Evolutionary conservation across 2,329 filamentous ascomycete genomes (phyloP), one percentile per base, ranked within the genome.

Genomic region (Colletotrichum acutatum): DNA sequence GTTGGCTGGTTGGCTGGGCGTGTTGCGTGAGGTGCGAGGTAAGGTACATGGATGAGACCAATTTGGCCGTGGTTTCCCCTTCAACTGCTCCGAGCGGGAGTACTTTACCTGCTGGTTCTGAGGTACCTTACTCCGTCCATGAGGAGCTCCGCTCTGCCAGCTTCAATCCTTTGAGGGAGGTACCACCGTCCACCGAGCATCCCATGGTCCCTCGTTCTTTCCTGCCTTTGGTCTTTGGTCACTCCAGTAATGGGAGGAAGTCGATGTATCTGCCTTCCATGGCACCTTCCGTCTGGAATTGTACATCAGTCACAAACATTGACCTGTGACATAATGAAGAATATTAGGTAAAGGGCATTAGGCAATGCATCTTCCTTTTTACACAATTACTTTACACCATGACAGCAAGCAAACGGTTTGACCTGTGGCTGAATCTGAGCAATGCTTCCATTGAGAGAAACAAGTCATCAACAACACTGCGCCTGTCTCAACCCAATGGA

Each of bases 101-200:
- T 53, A 63, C 46, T 19, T 34, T 53, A 63, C 46, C 28, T 63
- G 46, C 5, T 42, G 32, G 11, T 12, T 34, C 32, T 34, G 32
- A 34, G 32, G 32, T 34, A 34, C 37, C 37, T 16, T 14, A 42
- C 14, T 42, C 37, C 37, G 37, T 42, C 14, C 37, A 53, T n/a
- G 49, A 63, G 60, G 46, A 63, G 46, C 61, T 64, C 61, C 61
- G 61, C 61, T 64, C 46, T 53, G 61, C 46, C 61, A 54, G 61
- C 61, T 64, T n/a, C 42, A 49, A 49, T 49, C 4, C 42, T 11
- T n/a, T 49, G 42, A 7, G 19, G 42, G 19, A 49, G 19, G 19
- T 49, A n/a, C 19, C 42, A 49, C 42, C 42, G 19, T n/a, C 16
- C 42, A 49, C 19, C 42, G 42, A 16, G 37, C 16, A n/a, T 49